These are phyloP conservation scores for Kazachstania kunashirensis DNA, from an alignment of 805 yeast species.

Conservation along the genomic window DNA sequence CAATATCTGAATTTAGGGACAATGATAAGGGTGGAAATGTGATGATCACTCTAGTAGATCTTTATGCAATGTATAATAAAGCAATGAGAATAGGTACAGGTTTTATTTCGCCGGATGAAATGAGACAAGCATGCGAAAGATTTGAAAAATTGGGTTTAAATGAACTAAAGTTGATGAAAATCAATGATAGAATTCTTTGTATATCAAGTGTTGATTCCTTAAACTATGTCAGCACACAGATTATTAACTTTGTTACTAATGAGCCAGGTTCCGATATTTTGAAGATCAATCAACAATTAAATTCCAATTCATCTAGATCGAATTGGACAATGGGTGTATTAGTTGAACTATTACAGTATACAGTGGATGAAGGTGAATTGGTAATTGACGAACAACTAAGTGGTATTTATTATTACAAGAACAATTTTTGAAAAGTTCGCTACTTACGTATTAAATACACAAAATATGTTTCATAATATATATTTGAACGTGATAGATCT, in stretches of 20 bases:
- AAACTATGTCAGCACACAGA: constrained; percentile 22
- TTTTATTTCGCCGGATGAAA: constrained; percentile 59
- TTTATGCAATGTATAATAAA: constrained; percentile 55
- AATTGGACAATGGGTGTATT: constrained; percentile 62
- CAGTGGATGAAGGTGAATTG: constrained; percentile 46
- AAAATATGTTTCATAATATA: too few relatives aligned
- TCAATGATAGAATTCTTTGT: constrained; percentile 31
- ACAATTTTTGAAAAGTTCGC: constrained; percentile 32
- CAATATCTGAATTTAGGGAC: constrained; percentile 33
- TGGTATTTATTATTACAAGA: constrained; percentile 56
- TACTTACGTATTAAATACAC: too few relatives aligned
- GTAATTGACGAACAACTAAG: constrained; percentile 60
- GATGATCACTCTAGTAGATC: constrained; percentile 46
- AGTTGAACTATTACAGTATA: constrained; percentile 50
- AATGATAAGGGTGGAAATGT: constrained; percentile 38
- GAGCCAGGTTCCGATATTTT: constrained; percentile 26
- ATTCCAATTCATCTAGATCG: constrained; percentile 27
- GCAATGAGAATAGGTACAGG: constrained; percentile 56
- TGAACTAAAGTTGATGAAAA: constrained; percentile 31
- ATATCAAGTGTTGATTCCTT: constrained; percentile 26
- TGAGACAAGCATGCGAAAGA: constrained; percentile 48
- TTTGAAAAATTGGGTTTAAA: constrained; percentile 48
- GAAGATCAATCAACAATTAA: constrained; percentile 19
- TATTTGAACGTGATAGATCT: too few relatives aligned
- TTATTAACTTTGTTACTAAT: constrained; percentile 18